A percentile compares a stretch with the other conserved stretches of the same genome.
These are phyloP conservation scores for Metschnikowia kunwiensis DNA, from an alignment of 805 yeast species.

Conservation along the genomic window DNA sequence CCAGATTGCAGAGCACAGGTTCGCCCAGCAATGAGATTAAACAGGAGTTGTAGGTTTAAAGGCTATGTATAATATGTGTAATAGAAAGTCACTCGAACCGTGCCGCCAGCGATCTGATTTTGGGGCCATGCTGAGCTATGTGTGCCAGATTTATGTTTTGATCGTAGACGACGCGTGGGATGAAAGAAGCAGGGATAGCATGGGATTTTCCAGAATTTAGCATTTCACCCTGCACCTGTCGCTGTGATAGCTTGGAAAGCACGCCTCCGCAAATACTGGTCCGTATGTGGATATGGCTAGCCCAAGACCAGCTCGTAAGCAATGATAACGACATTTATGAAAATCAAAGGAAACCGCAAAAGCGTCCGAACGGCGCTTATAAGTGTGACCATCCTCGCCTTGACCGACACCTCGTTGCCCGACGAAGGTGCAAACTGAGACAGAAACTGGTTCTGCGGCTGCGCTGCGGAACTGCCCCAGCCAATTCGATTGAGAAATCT, in stretches of 20 bases:
- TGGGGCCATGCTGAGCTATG: too few relatives aligned
- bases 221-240: too few relatives aligned
- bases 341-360: constrained; percentile 70
- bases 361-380: constrained; percentile 75
- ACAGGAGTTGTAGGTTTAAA: constrained; percentile 12
- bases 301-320: constrained; percentile 69
- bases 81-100: constrained; percentile 9
- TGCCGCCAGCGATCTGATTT: not conserved
- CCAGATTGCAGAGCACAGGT: constrained; percentile 48
- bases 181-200: too few relatives aligned
- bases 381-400: constrained; percentile 57
- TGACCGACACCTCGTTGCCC: constrained; percentile 42
- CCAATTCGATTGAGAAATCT: constrained; percentile 65
- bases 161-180: too few relatives aligned
- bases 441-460: constrained; percentile 19
- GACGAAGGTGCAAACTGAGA: constrained; percentile 44
- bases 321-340: constrained; percentile 62
- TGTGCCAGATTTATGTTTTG: too few relatives aligned
- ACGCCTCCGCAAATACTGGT: too few relatives aligned
- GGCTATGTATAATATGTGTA: constrained; percentile 16
- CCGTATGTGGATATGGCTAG: too few relatives aligned
- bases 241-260: too few relatives aligned
- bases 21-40: constrained; percentile 16
- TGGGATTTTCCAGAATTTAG: too few relatives aligned
- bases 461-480: constrained; percentile 25